Evolutionary conservation across 1,139 yeast genomes (phyloP).

Genomic region (Debaryomyces sp.): DNA sequence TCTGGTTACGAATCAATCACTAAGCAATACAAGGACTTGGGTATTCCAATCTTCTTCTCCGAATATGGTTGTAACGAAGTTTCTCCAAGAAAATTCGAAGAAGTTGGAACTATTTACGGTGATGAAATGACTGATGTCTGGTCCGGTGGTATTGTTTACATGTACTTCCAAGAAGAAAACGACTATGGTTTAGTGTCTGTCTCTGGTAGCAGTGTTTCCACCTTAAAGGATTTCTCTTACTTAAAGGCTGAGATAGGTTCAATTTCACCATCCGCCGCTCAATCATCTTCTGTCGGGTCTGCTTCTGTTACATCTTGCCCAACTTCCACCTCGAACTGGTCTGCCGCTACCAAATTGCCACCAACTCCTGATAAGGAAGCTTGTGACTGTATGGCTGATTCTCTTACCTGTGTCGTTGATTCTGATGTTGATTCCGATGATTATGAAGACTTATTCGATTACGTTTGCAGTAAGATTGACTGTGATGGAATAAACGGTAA

Average conservation of each 20-base stretch:
- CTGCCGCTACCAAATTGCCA: conserved; percentile 58
- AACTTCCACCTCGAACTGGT: conserved; percentile 50
- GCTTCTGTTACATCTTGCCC: conserved; percentile 51
- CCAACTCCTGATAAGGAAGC: conserved; percentile 67
- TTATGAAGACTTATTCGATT: conserved; percentile 56
- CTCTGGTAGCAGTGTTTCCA: conserved; percentile 37
- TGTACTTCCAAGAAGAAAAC: conserved; percentile 84
- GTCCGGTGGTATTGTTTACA: conserved; percentile 92
- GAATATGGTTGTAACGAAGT: conserved; percentile 83
- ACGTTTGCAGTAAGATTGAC: conserved; percentile 52
- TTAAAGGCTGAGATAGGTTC: conserved; percentile 61
- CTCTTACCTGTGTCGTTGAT: conserved; percentile 55
- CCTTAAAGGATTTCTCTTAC: conserved; percentile 50
- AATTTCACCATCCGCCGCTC: conserved; percentile 45
- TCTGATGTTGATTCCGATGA: conserved; percentile 45
- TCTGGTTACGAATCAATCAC: conserved; percentile 83
- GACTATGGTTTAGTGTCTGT: conserved; percentile 77
- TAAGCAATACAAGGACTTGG: conserved; percentile 64
- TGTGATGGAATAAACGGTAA: conserved; percentile 59
- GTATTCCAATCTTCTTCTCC: conserved; percentile 85
- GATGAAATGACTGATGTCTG: conserved; percentile 74
- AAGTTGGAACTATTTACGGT: conserved; percentile 63
- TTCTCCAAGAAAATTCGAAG: conserved; percentile 70
- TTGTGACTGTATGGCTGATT: conserved; percentile 57
- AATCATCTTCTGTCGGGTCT: conserved; percentile 24